phyloP scores from a whole-genome alignment of 768 basidiomycete species.

The Filobasidium floriforme region DNA sequence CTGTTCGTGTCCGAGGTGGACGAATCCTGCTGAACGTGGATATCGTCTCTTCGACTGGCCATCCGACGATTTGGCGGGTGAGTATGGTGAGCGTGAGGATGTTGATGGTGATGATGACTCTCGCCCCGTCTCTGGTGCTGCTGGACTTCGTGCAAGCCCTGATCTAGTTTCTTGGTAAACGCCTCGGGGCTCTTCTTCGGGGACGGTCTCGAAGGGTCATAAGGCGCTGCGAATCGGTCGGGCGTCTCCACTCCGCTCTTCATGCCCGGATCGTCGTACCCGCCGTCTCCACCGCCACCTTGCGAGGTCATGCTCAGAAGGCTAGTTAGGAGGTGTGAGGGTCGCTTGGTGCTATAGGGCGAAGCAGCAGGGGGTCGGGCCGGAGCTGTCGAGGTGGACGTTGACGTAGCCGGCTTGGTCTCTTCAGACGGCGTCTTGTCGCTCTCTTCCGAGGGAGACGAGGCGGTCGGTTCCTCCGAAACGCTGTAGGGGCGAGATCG shows the following conservation, averaged over 20 bases:
- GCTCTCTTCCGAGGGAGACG: constrained; percentile 21
- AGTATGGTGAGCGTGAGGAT: not conserved
- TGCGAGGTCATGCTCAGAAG: constrained; percentile 9
- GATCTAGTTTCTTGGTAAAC: not conserved
- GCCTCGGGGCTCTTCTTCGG: constrained; percentile 19
- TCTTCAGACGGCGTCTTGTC: constrained; percentile 14
- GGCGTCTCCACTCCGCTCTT: constrained; percentile 44
- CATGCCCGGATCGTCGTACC: constrained; percentile 21
- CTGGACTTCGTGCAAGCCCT: constrained; percentile 9
- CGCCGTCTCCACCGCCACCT: not conserved
- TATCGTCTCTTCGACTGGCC: constrained; percentile 12
- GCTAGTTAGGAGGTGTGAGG: constrained; percentile 12
- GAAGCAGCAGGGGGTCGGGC: not conserved
- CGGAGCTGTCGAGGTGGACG: not conserved
- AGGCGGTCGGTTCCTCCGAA: constrained; percentile 21
- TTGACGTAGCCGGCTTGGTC: not conserved
- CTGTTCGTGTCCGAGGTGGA: constrained; percentile 2
- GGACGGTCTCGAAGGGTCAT: constrained; percentile 33
- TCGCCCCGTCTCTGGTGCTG: not conserved
- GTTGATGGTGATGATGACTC: no score
- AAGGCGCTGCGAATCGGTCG: constrained; percentile 39
- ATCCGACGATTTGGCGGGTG: not conserved
- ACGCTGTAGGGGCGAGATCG: constrained; percentile 11
- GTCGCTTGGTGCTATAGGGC: constrained; percentile 15
- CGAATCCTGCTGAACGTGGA: not conserved